phyloP scores from a whole-genome alignment of 1,284 basidiomycete genomes.

The Erythrobasidium hasegawianum region DNA sequence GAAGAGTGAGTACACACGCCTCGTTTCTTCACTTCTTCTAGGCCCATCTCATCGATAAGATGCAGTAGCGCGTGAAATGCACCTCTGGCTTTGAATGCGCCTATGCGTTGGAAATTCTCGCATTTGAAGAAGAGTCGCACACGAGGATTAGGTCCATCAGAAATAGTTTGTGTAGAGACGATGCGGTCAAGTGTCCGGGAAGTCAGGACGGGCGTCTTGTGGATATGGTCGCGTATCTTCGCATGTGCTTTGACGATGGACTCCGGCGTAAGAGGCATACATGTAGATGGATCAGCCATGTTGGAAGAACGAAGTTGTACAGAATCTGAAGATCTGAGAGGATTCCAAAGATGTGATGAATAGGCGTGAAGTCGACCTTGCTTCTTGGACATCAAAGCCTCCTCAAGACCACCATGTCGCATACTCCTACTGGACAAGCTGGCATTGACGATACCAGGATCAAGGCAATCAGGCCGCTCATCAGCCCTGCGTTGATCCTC shows the following conservation, averaged over 20 bases:
- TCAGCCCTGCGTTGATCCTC: slow-evolving; percentile 72
- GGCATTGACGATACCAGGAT: slow-evolving; percentile 77
- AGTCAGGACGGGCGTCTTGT: slow-evolving; percentile 35
- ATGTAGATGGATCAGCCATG: background rate
- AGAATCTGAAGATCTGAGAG: too few relatives aligned
- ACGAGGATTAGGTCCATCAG: background rate
- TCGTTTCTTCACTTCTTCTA: slow-evolving; percentile 4
- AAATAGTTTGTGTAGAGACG: background rate
- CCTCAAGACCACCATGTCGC: too few relatives aligned
- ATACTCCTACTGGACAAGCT: background rate
- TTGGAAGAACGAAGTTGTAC: too few relatives aligned
- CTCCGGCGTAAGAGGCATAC: slow-evolving; percentile 23
- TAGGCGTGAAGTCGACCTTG: too few relatives aligned
- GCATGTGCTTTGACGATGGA: slow-evolving; percentile 29
- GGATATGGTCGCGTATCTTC: slow-evolving; percentile 24
- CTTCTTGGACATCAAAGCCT: too few relatives aligned
- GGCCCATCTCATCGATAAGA: slow-evolving; percentile 13
- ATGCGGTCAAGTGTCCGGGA: slow-evolving; percentile 19
- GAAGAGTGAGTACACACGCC: slow-evolving; percentile 31
- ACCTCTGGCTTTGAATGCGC: slow-evolving; percentile 33
- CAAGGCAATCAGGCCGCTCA: slow-evolving; percentile 61
- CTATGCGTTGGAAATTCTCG: slow-evolving; percentile 32
- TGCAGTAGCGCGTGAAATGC: slow-evolving; percentile 19
- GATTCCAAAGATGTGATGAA: too few relatives aligned
- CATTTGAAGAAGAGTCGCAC: slow-evolving; percentile 31